phyloP scores from a whole-genome alignment of 2,329 filamentous ascomycete species.

The Aspergillus oerlinghausenensis region DNA sequence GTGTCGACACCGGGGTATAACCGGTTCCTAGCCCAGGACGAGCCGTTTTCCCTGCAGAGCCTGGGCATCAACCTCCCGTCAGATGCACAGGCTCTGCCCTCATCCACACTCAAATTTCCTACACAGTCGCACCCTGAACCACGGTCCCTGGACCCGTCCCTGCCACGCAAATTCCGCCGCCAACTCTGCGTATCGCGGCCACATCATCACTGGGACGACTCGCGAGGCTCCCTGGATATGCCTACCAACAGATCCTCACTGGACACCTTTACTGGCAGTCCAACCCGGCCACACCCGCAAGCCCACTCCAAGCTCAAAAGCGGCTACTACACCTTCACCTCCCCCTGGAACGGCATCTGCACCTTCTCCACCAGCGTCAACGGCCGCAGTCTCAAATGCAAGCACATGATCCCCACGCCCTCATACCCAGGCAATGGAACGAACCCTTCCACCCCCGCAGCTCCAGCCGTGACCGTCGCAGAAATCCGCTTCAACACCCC shows the following conservation, averaged over 20 bases:
- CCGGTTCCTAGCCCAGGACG: slow-evolving; percentile 47
- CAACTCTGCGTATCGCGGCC: slow-evolving; percentile 30
- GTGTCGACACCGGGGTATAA: slow-evolving; percentile 57
- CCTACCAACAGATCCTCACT: slow-evolving; percentile 13
- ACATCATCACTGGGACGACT: slow-evolving; percentile 13
- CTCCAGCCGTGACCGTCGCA: slow-evolving; percentile 57
- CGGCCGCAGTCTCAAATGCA: slow-evolving; percentile 70
- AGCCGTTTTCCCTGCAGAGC: slow-evolving; percentile 30
- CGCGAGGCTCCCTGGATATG: slow-evolving; percentile 16
- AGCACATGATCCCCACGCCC: slow-evolving; percentile 57
- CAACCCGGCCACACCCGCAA: slow-evolving; percentile 8
- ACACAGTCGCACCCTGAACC: slow-evolving; percentile 1
- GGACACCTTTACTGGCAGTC: slow-evolving; percentile 13
- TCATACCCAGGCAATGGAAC: slow-evolving; percentile 15
- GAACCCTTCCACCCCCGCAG: slow-evolving; percentile 6
- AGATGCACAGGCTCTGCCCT: slow-evolving; percentile 8
- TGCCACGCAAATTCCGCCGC: slow-evolving; percentile 28
- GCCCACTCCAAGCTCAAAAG: slow-evolving; percentile 29
- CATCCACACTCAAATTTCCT: slow-evolving; percentile 5
- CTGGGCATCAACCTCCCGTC: slow-evolving; percentile 23
- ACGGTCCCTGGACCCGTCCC: slow-evolving; percentile 12
- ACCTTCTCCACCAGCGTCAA: slow-evolving; percentile 75
- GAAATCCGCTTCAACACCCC: slow-evolving; percentile 90
- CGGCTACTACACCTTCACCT: slow-evolving; percentile 66
- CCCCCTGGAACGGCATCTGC: slow-evolving; percentile 83